Evolutionary conservation across 768 basidiomycete genomes (phyloP).

Genomic region (Cystofilobasidium bisporidii): DNA sequence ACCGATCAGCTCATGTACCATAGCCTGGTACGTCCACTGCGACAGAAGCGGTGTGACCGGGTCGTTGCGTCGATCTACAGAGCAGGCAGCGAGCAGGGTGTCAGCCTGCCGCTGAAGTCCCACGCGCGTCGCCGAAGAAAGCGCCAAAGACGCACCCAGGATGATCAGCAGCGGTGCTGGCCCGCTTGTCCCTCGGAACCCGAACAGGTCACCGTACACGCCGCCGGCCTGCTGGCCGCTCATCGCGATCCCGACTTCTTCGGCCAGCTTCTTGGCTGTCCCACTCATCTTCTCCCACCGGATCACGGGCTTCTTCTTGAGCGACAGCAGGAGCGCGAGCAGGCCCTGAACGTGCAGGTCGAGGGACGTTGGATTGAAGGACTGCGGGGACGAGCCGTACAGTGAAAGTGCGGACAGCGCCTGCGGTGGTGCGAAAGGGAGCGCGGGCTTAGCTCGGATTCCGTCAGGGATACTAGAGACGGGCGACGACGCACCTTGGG

Average conservation of each 20-base stretch:
- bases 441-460: too few species aligned
- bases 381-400: slow-evolving; percentile 18
- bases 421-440: too few species aligned
- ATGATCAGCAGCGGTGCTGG: slow-evolving; percentile 74
- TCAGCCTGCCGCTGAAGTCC: neutral
- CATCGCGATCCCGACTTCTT: slow-evolving; percentile 49
- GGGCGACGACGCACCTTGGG: slow-evolving; percentile 37
- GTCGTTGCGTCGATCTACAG: slow-evolving; percentile 76
- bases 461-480: too few species aligned
- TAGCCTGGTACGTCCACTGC: slow-evolving; percentile 99
- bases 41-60: slow-evolving; percentile 91
- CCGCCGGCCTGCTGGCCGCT: slow-evolving; percentile 57
- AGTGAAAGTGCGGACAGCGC: slow-evolving; percentile 1
- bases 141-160: slow-evolving; percentile 44
- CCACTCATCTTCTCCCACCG: slow-evolving; percentile 86
- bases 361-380: slow-evolving; percentile 48
- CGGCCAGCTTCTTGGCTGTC: slow-evolving; percentile 81
- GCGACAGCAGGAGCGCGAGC: slow-evolving; percentile 72
- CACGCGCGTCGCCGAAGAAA: neutral
- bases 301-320: slow-evolving; percentile 92
- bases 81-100: neutral
- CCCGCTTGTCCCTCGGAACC: slow-evolving; percentile 80
- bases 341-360: slow-evolving; percentile 72
- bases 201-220: slow-evolving; percentile 65
- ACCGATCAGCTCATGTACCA: slow-evolving; percentile 92